These are phyloP conservation scores for Penicillium sp. DNA, from an alignment of 2,329 filamentous ascomycete species.

Conservation along the genomic window DNA sequence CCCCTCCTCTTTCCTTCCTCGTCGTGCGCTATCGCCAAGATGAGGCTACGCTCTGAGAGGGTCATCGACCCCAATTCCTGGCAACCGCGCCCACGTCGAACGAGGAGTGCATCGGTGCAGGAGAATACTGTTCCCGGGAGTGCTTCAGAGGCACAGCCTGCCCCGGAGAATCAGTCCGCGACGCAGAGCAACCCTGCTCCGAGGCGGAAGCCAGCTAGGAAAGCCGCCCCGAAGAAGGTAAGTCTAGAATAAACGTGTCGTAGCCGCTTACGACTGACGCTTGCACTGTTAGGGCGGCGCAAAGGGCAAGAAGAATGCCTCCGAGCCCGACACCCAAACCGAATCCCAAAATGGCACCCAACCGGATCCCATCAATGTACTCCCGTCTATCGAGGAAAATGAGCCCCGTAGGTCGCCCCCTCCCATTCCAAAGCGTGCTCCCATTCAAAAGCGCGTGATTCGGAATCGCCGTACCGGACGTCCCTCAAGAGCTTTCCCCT, in stretches of 20 bases:
- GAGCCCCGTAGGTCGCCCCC: slow-evolving; percentile 2
- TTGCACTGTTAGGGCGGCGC: not conserved
- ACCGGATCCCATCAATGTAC: not conserved
- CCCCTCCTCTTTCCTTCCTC: not conserved
- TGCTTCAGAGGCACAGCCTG: slow-evolving; percentile 1
- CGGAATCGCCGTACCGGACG: not conserved
- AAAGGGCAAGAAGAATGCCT: not conserved
- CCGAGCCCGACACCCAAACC: not conserved
- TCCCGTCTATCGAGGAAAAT: slow-evolving; percentile 1
- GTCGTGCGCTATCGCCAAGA: slow-evolving; percentile 19
- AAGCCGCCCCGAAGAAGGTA: slow-evolving; percentile 1
- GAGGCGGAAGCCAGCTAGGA: slow-evolving; percentile 4
- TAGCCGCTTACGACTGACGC: not conserved
- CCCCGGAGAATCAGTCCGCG: not conserved
- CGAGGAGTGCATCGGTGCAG: slow-evolving; percentile 21
- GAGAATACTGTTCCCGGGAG: slow-evolving; percentile 5
- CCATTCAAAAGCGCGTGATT: not conserved
- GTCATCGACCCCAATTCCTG: slow-evolving; percentile 30
- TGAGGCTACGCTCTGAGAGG: slow-evolving; percentile 41
- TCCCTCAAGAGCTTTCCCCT: not conserved
- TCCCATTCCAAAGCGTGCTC: not conserved
- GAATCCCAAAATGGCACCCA: not conserved
- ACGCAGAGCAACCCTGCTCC: slow-evolving; percentile 1
- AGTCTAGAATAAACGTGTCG: not conserved
- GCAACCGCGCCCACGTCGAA: slow-evolving; percentile 18